A percentile compares a stretch with the other conserved stretches of the same genome.
These are phyloP conservation scores for Fusarium sp. DNA, from an alignment of 2,329 filamentous ascomycete species.

Conservation along the genomic window DNA sequence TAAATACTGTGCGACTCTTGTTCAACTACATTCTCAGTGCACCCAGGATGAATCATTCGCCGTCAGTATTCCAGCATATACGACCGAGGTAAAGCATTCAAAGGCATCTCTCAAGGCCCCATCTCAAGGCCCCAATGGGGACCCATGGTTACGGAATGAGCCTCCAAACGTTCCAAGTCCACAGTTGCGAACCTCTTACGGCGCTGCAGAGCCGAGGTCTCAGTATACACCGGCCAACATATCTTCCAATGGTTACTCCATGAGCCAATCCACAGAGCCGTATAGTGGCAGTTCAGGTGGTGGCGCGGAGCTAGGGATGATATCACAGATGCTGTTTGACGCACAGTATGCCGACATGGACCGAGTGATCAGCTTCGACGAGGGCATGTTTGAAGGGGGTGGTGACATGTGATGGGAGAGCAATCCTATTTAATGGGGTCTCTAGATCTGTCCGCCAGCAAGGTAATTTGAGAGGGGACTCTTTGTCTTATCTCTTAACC, in stretches of 20 bases:
- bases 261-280: background rate
- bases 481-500: background rate
- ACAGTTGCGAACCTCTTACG: background rate
- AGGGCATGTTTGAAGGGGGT: slow-evolving; percentile 57
- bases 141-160: background rate
- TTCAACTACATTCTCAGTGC: slow-evolving; percentile 4
- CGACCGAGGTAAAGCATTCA: slow-evolving; percentile 29
- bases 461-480: background rate
- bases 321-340: slow-evolving; percentile 68
- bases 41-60: slow-evolving; percentile 16
- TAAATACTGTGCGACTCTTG: background rate
- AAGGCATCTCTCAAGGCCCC: background rate
- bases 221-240: background rate
- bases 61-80: slow-evolving; percentile 25
- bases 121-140: background rate
- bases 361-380: slow-evolving; percentile 54
- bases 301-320: slow-evolving; percentile 7
- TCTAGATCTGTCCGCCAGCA: too few relatives aligned
- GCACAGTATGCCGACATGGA: slow-evolving; percentile 63
- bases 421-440: background rate
- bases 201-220: background rate
- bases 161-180: background rate
- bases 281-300: background rate
- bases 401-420: background rate
- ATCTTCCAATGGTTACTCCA: background rate